These are phyloP conservation scores for Venturia aucupariae DNA, from an alignment of 2,329 filamentous ascomycete genomes.

Conservation along the genomic window DNA sequence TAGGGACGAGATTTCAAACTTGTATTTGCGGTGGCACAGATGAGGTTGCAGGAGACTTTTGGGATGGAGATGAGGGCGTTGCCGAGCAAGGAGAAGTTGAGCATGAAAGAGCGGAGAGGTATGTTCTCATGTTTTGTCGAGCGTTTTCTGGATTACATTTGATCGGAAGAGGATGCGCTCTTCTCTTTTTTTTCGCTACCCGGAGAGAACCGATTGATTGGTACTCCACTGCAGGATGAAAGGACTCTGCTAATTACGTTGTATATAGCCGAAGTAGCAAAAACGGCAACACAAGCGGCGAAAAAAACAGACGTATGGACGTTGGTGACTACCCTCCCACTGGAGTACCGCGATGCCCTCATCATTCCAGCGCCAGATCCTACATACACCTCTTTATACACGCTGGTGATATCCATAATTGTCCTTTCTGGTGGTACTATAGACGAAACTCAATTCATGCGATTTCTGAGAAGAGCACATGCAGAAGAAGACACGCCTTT, in stretches of 20 bases:
- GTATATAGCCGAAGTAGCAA: constrained; percentile 40
- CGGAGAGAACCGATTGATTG: too few species aligned
- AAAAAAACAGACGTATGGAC: constrained; percentile 63
- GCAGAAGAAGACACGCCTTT: constrained; percentile 64
- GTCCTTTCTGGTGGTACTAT: constrained; percentile 61
- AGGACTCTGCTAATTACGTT: constrained; percentile 8
- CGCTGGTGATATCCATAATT: constrained; percentile 69
- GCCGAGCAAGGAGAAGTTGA: constrained; percentile 70
- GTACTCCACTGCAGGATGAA: too few species aligned
- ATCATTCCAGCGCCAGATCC: constrained; percentile 69
- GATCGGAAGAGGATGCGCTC: too few species aligned
- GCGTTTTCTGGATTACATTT: too few species aligned
- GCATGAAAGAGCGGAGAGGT: constrained; percentile 71
- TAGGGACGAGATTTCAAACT: constrained; percentile 55
- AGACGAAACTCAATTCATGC: constrained; percentile 67
- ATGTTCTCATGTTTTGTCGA: constrained; percentile 20
- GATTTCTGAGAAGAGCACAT: constrained; percentile 66
- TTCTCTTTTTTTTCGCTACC: too few species aligned
- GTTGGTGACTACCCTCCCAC: constrained; percentile 63
- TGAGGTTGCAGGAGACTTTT: constrained; percentile 60
- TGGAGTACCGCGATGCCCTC: constrained; percentile 50
- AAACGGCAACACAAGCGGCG: constrained; percentile 40
- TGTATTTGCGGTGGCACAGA: constrained; percentile 70
- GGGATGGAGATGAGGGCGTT: constrained; percentile 91
- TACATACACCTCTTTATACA: constrained; percentile 75